phyloP scores from a whole-genome alignment of 176 grass and related monocot species.

The Themeda triandra region DNA sequence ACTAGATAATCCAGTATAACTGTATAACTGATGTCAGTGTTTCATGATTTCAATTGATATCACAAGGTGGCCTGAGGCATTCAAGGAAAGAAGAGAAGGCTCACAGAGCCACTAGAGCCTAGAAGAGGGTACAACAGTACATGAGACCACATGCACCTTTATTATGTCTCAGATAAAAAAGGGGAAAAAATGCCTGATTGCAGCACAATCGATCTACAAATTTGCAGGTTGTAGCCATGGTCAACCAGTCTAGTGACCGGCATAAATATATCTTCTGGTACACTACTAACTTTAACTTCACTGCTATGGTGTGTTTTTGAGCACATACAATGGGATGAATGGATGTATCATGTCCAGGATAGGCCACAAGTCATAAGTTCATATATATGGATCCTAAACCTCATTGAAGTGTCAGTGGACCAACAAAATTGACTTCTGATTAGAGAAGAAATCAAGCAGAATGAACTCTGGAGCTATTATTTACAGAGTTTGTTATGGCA shows the following conservation, averaged over 20 bases:
- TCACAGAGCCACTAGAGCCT: background rate
- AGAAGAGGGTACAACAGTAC: constrained; percentile 1
- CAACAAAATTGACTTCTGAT: constrained; percentile 60
- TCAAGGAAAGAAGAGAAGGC: background rate
- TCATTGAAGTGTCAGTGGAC: constrained; percentile 33
- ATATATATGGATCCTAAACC: constrained; percentile 35
- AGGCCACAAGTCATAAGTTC: constrained; percentile 17
- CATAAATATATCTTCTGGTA: constrained; percentile 25
- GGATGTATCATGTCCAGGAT: constrained; percentile 18
- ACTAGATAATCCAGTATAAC: background rate
- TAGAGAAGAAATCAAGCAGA: constrained; percentile 46
- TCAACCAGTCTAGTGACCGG: background rate
- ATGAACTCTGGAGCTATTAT: constrained; percentile 46
- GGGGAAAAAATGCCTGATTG: background rate
- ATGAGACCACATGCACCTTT: constrained; percentile 14
- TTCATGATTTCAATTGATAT: background rate
- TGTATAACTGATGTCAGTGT: background rate
- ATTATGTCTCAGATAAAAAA: constrained; percentile 23
- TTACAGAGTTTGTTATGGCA: constrained; percentile 44
- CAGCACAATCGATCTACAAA: constrained; percentile 7
- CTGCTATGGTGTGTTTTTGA: constrained; percentile 21
- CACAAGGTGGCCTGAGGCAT: background rate
- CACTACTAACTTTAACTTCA: constrained; percentile 12
- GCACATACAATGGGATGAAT: constrained; percentile 31
- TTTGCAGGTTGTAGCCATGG: constrained; percentile 12